phyloP scores from a whole-genome alignment of 202 grass and related monocot species.

The Setaria italica region DNA sequence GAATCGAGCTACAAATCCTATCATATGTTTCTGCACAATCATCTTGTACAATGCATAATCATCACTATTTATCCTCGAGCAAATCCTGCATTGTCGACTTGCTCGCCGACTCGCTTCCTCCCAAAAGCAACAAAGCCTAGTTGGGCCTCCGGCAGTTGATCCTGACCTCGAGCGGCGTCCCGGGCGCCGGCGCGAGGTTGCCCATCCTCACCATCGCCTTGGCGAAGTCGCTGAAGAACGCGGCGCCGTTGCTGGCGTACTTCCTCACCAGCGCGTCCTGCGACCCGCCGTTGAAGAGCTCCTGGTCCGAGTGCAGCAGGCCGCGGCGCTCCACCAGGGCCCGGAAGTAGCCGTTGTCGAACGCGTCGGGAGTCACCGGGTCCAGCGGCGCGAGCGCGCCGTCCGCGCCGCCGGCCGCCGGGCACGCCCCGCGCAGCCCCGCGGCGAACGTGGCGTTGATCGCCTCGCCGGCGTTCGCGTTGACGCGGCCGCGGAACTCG shows the following conservation, averaged over 20 bases:
- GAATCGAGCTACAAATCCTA: neutral
- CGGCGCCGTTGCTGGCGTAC: slow-evolving; percentile 43
- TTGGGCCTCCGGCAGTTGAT: slow-evolving; percentile 63
- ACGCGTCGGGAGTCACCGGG: slow-evolving; percentile 49
- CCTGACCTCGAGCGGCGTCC: slow-evolving; percentile 59
- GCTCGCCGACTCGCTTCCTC: too few species aligned
- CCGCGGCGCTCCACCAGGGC: slow-evolving; percentile 48
- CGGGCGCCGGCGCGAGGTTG: slow-evolving; percentile 49
- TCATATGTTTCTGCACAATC: neutral
- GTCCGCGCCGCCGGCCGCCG: slow-evolving; percentile 43
- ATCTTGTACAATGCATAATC: neutral
- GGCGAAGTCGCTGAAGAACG: slow-evolving; percentile 51
- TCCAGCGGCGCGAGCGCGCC: slow-evolving; percentile 48
- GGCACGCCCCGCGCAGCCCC: slow-evolving; percentile 41
- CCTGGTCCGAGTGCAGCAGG: slow-evolving; percentile 75
- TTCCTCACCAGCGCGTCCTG: slow-evolving; percentile 50
- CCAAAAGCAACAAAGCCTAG: neutral
- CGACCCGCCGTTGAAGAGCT: slow-evolving; percentile 53
- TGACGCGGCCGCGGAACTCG: slow-evolving; percentile 59
- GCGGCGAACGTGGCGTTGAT: slow-evolving; percentile 57
- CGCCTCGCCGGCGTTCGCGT: slow-evolving; percentile 15
- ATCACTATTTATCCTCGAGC: neutral
- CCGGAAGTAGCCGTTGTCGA: slow-evolving; percentile 68
- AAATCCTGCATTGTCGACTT: neutral
- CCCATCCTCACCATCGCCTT: slow-evolving; percentile 74